Base-by-base conservation (phyloP, 257 asterid genomes). In the Fraxinus cuspidata region DNA sequence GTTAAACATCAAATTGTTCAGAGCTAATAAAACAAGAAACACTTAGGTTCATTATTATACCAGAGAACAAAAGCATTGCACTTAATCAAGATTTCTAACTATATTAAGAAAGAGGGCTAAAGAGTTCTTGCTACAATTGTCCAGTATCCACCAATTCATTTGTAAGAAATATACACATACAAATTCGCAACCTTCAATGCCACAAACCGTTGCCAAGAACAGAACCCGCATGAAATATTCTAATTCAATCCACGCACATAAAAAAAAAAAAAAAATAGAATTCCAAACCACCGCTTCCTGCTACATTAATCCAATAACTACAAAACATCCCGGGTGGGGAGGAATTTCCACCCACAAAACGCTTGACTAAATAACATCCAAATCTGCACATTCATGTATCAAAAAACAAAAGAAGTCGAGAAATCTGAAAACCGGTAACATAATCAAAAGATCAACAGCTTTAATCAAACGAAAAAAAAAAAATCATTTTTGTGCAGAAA, bases 381-480 rank as follows among this genome's bases (percentile, higher is more conserved):
- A 21, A 10, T 29, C 16, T 21, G 35, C 10, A 18, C 27, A 27
- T 8, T 3, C 35, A 27, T 25, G 19, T 63, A 12, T 27, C 2
- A 7, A 70, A 75, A 56, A 72, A 40, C 72, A 18, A 38, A 19
- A 77, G 18, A 51, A 58, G 38, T 21, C 31, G 2, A 11, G 18
- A 66, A 38, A 53, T 65, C 18, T 67, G 56, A 21, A 21, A 76
- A 74, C 81, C 40, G 15, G 81, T 70, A 82, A 70, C 70, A 67
- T 19, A 72, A 64, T 74, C 34, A 11, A 49, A 73, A 23, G 1
- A 38, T 9, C 21, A 44, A 38, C 27, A 11, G 1, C 2, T 38
- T 58, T 2, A 21, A 6, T 31, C 15, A 38, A 74, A 69, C 25
- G 27, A 12, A 47, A 25, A 8, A 73, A 49, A 16, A 21, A 79